Base-by-base conservation (phyloP, 228 moss, liverwort and hornwort genomes). In the Sphagnum magellanicum region DNA sequence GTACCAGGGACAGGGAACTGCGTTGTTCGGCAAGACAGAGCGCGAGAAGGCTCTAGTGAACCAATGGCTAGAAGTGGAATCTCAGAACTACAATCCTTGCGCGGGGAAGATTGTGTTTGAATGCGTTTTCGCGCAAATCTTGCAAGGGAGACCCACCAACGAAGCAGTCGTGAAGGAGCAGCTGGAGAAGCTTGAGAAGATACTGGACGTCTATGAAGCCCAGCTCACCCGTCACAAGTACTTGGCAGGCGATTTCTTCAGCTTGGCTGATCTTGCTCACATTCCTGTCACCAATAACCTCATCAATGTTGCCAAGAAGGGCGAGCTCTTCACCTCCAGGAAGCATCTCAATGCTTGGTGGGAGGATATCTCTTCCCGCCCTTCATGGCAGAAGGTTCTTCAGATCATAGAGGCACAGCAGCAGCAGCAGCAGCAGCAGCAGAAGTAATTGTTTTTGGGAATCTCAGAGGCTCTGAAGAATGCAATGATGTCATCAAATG, bases 371-470 rank as follows among this genome's bases (percentile, higher is more conserved):
- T 73, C 75, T 1, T 6, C 76, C 2, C 78, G 84, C 32, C 78
- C 84, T 32, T 0, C 78, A 4, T 84, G 73, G 53, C 57, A 75
- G 76, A 78, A 76, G 84, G 76, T 83, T 10, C 70, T 81, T 67
- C 32, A 32, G 32, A 32, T 32, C 32, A 32, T 32, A 32, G 3
- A 32, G 32, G 32, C 32, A 32, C n/a, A n/a, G n/a, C n/a, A n/a
- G n/a, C n/a, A n/a, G n/a, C 1, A 3, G n/a, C n/a, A n/a, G n/a
- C n/a, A n/a, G 32, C 32, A 32, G 32, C 32, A 32, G 32, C 32
- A 32, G 32, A 3, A 32, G 32, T 32, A 32, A 32, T 32, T 32
- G 32, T 32, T 32, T 32, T 32, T 32, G 32, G 32, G 32, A 32
- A 32, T 32, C 32, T 32, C 32, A 32, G 32, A 32, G 32, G 32